A percentile compares a stretch with the other conserved stretches of the same genome.
Evolutionary conservation across 257 asterid species (phyloP).

Genomic region (Fraxinus cuspidata): DNA sequence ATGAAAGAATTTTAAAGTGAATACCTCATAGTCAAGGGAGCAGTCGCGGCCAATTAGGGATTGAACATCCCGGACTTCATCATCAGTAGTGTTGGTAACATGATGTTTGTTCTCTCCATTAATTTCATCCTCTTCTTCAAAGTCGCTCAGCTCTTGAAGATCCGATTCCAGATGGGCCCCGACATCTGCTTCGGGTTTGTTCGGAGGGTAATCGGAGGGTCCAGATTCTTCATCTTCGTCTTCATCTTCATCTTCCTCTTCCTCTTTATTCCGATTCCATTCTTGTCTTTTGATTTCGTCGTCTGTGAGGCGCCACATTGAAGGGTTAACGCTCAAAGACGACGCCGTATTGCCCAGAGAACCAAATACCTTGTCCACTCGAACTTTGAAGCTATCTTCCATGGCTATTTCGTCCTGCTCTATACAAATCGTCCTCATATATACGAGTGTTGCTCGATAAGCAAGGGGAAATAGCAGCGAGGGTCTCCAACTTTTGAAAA

Average conservation of each 20-base stretch:
- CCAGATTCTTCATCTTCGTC: constrained; percentile 32
- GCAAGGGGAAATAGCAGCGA: too few species aligned
- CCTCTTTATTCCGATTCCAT: constrained; percentile 48
- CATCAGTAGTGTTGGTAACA: constrained; percentile 23
- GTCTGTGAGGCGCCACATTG: constrained; percentile 76
- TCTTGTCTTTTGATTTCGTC: constrained; percentile 64
- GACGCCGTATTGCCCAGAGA: constrained; percentile 41
- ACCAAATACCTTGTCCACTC: constrained; percentile 85
- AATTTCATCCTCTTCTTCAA: constrained; percentile 33
- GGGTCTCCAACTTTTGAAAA: too few species aligned
- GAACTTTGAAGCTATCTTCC: constrained; percentile 84
- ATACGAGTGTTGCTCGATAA: neutral
- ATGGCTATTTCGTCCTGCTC: constrained; percentile 22
- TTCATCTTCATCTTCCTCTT: constrained; percentile 25
- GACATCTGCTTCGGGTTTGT: neutral
- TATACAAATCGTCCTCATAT: neutral
- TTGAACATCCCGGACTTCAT: constrained; percentile 54
- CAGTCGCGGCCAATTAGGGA: constrained; percentile 81
- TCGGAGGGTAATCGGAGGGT: constrained; percentile 16
- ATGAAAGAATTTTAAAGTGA: neutral
- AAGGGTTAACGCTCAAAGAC: constrained; percentile 31
- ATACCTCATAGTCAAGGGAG: constrained; percentile 86
- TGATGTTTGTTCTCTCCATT: constrained; percentile 28
- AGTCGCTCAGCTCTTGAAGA: constrained; percentile 38
- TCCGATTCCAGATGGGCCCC: constrained; percentile 24